These are phyloP conservation scores for Globisporangium camurandrum DNA, from an alignment of 352 stramenopile genomes.

Conservation along the genomic window DNA sequence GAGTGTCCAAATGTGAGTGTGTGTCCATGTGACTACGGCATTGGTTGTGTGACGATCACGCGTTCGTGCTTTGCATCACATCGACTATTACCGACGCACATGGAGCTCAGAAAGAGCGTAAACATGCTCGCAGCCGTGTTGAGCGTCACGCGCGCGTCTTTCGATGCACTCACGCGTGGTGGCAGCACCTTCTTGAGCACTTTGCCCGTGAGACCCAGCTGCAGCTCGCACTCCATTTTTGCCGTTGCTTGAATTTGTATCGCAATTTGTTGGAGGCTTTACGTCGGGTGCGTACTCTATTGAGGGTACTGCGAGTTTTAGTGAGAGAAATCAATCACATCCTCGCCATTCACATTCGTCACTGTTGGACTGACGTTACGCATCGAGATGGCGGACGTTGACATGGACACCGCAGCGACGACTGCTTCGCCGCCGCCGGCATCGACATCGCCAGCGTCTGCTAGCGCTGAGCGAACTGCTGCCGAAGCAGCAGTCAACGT, in stretches of 20 bases:
- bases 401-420: constrained; percentile 1
- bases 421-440: not conserved
- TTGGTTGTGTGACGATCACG: too few species aligned
- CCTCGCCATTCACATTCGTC: too few species aligned
- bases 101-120: constrained; percentile 61
- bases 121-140: constrained; percentile 76
- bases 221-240: constrained; percentile 66
- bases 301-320: not conserved
- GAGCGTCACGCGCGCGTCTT: constrained; percentile 55
- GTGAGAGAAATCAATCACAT: not conserved
- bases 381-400: constrained; percentile 5
- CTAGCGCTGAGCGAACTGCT: not conserved
- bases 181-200: constrained; percentile 63
- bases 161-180: constrained; percentile 56
- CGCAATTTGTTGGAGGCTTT: not conserved
- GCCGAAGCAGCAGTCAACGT: constrained; percentile 14
- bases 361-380: too few species aligned
- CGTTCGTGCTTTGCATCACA: not conserved
- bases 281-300: not conserved
- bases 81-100: constrained; percentile 27
- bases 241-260: constrained; percentile 8
- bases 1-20: not conserved
- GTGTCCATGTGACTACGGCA: too few species aligned
- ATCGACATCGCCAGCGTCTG: not conserved
- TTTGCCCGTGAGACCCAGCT: constrained; percentile 53